Evolutionary conservation across 129 eudicot genomes (phyloP), one percentile per base, ranked within the genome.

Genomic region (Silybum marianum): DNA sequence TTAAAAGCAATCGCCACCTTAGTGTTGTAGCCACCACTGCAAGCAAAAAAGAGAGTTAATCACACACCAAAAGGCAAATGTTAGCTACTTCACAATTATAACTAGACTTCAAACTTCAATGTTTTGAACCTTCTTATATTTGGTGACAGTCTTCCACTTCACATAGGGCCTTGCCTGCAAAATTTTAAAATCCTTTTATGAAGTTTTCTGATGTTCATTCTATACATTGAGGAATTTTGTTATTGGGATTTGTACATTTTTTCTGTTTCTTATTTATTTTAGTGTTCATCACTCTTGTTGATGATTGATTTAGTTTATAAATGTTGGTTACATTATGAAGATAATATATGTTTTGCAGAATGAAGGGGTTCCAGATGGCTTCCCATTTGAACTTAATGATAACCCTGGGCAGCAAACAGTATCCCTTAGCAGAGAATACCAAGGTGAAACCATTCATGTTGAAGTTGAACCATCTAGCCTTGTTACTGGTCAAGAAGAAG

Each of bases 381-480:
- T 96, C 85, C 97, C 98, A 8, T 96, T 93, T 72, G 48, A 88
- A 51, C 85, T 96, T 34, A 81, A 88, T 71, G 98, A 96, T 51
- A 79, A 77, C 42, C 90, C 84, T 12, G 98, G 98, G 21, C 90
- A 82, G 36, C 89, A 90, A 75, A 96, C 93, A 13, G 67, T 93
- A 70, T 78, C 90, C 14, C 78, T 96, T 58, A 87, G 85, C 77
- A 84, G 99, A 83, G 90, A 90, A 42, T 93, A 93, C 83, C 89
- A 88, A 23, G 96, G 93, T 44, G 98, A 96, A 86, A 83, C 86
- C 4, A 90, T 96, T 39, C 82, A 28, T 48, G 90, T 93, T 65
- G 98, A 88, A 79, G 99, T 93, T 69, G 86, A 87, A 86, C 91
- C 87, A 87, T 94, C 98, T 40, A 82, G 87, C 74, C 88, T 90